Base-by-base conservation (phyloP, 1,284 basidiomycete genomes). In the Schizophyllum commune region DNA sequence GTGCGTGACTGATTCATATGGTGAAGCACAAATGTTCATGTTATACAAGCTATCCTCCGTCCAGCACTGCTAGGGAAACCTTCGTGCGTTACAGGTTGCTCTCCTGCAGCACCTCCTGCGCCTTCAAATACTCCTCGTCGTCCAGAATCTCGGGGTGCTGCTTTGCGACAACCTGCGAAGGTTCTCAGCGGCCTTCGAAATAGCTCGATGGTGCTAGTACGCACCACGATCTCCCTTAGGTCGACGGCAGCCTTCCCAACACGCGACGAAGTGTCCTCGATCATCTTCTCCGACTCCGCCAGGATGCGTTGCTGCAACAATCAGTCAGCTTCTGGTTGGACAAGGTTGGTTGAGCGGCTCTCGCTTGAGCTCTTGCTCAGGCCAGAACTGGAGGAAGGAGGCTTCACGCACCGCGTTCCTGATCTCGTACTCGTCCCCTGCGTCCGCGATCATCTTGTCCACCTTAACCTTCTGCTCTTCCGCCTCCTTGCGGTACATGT, bases 211-310 rank as follows among this genome's bases (percentile, higher is more conserved):
- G 51, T 62, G 55, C 56, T 11, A 64, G 65, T 63, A 84, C 91
- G 67, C 71, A 94, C 91, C 61, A 92, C 76, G 54, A 92, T 73
- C 65, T 86, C 83, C 64, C 82, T 76, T 62, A 95, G 77, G 62
- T 88, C 88, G 64, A 78, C 83, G 34, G 80, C 77, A 32, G 83
- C 85, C 67, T 80, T 83, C 61, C 79, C 82, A 32, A 93, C 75
- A 59, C 87, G 81, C 61, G 72, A 79, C 62, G 78, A 74, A 9
- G 88, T 83, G 69, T 92, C 86, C 32, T 77, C 77, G 64, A 94
- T 82, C 91, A 94, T 92, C 80, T 85, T 91, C 67, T 85, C 77
- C 34, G 89, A 87, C 76, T 95, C 92, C 64, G 89, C 87, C 62
- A 88, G 71, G 73, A 94, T 80, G 69, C 83, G 84, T 67, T 77